Evolutionary conservation across 1,284 basidiomycete species (phyloP), one percentile per base, ranked within the genome.

Genomic region (Vanrija humicola): DNA sequence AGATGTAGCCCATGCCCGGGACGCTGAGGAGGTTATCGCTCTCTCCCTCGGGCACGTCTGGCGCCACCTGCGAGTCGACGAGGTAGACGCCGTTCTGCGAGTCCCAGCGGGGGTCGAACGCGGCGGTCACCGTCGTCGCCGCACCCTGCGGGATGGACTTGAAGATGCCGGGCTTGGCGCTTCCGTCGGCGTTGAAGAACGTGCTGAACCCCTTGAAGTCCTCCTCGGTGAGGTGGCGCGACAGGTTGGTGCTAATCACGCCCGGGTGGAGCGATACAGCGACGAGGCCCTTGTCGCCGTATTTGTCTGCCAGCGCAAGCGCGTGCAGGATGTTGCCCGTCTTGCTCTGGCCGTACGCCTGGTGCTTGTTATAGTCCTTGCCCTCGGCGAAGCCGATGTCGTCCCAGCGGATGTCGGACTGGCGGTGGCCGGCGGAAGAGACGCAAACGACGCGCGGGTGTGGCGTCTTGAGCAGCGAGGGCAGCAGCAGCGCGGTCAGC

Each of bases 401-500:
- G 50, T 59, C 54, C 52, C 55, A 63, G 19, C 46, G 43, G 15
- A 65, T 44, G 19, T 54, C 54, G 23, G 42, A 43, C 5, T 5
- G 8, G 3, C 34, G 29, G 58, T 63, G 61, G 1, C 38, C 58
- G 7, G 29, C 23, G 2, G 50, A 54, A 6, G 58, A 46, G 7
- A 65, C 61, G 14, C 46, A 40, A 2, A 64, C 63, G n/a, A 64
- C 44, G 14, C 58, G 53, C 42, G 62, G 62, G 10, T 21, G 6
- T 1, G 25, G 14, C 3, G 50, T 43, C 45, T 50, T 46, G 21
- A 56, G 46, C 8, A 63, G 14, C 4, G 21, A 5, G 9, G 56
- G 59, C 7, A 61, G n/a, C 39, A 69, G 55, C n/a, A 60, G 49
- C 23, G 54, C 50, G 29, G 57, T 64, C 39, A 73, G 58, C 23